A percentile compares a stretch with the other conserved stretches of the same genome.
These are phyloP conservation scores for Aspergillus sp. DNA, from an alignment of 2,329 filamentous ascomycete species.

Conservation along the genomic window DNA sequence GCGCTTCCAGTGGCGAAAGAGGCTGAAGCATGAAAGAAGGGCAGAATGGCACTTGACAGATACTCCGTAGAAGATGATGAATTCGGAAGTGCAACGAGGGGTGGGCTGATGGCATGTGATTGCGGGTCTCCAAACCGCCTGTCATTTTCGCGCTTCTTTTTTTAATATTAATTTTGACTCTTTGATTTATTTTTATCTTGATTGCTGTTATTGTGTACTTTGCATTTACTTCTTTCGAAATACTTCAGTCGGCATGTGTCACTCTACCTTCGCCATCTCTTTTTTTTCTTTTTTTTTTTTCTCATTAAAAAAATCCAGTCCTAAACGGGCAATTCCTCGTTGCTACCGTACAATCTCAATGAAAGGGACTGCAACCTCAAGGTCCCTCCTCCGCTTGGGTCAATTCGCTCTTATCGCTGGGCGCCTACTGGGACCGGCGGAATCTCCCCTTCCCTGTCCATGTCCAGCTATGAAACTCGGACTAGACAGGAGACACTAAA, in stretches of 20 bases:
- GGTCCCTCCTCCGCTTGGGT: too few relatives aligned
- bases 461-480: too few relatives aligned
- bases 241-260: not conserved
- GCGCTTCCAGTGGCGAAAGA: not conserved
- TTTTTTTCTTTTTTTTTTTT: not conserved
- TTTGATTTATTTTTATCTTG: not conserved
- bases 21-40: not conserved
- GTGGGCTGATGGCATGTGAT: conserved; percentile 30
- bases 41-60: too few relatives aligned
- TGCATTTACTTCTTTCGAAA: not conserved
- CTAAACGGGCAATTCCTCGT: not conserved
- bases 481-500: too few relatives aligned
- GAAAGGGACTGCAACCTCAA: not conserved
- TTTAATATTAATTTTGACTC: not conserved
- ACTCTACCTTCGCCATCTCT: not conserved
- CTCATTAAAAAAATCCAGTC: too few relatives aligned
- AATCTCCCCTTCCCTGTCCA: too few relatives aligned
- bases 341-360: not conserved
- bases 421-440: not conserved
- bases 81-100: not conserved
- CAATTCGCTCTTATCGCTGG: not conserved
- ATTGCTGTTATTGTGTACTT: not conserved
- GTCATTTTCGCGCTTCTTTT: not conserved
- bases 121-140: conserved; percentile 26
- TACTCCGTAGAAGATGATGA: not conserved